Evolutionary conservation across 257 asterid species (phyloP).

Genomic region (Striga asiatica): DNA sequence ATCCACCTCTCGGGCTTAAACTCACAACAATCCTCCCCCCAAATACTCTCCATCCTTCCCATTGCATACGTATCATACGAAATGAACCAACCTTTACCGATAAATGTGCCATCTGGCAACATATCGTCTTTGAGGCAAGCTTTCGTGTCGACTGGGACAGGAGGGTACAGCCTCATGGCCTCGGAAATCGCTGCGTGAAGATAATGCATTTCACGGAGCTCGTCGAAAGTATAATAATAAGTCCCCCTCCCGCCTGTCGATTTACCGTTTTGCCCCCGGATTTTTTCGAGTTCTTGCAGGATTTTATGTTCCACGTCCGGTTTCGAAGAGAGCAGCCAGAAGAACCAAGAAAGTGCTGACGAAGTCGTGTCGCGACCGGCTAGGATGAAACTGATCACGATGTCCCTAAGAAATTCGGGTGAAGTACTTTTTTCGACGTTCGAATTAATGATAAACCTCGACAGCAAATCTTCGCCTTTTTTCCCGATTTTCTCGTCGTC

Average conservation of each 20-base stretch:
- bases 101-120: slow-evolving; percentile 74
- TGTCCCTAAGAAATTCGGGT: slow-evolving; percentile 52
- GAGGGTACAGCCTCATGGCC: slow-evolving; percentile 81
- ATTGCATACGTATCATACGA: slow-evolving; percentile 55
- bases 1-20: slow-evolving; percentile 89
- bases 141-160: slow-evolving; percentile 66
- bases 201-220: slow-evolving; percentile 73
- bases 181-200: slow-evolving; percentile 80
- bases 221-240: slow-evolving; percentile 45
- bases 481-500: slow-evolving; percentile 24
- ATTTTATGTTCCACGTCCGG: slow-evolving; percentile 40
- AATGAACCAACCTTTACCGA: slow-evolving; percentile 57
- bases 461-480: slow-evolving; percentile 55
- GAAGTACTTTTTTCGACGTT: slow-evolving; percentile 40
- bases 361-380: slow-evolving; percentile 95
- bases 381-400: slow-evolving; percentile 70
- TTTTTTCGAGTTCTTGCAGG: slow-evolving; percentile 29
- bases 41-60: slow-evolving; percentile 78
- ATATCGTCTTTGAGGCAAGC: slow-evolving; percentile 42
- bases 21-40: slow-evolving; percentile 77
- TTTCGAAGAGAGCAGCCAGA: slow-evolving; percentile 55
- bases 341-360: slow-evolving; percentile 78
- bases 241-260: slow-evolving; percentile 25
- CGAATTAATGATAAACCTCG: slow-evolving; percentile 43
- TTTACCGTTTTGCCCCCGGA: slow-evolving; percentile 24